A percentile compares a stretch with the other conserved stretches of the same genome.
These are phyloP conservation scores for Wallacemonas rigidus DNA, from an alignment of 208 protist species.

Conservation along the genomic window DNA sequence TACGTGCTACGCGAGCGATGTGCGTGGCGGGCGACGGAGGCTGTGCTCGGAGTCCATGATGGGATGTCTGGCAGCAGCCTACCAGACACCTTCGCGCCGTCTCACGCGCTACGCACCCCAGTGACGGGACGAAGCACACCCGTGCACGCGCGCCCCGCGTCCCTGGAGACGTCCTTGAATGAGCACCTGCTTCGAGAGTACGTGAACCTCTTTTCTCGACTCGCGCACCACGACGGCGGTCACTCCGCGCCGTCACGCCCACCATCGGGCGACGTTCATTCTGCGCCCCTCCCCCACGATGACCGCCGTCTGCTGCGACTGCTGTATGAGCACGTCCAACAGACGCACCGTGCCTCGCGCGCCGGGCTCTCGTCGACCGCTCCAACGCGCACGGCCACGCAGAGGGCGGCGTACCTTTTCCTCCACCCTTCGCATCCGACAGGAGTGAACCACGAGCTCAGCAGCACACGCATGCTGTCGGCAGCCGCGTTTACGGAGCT, in stretches of 20 bases:
- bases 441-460: background rate
- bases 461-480: background rate
- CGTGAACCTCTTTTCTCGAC: background rate
- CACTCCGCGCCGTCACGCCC: no score
- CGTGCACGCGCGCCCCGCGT: background rate
- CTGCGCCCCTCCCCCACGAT: background rate
- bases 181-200: background rate
- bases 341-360: background rate
- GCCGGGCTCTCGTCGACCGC: background rate
- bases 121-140: background rate
- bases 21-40: background rate
- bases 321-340: background rate
- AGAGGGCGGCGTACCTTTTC: background rate
- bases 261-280: no score
- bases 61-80: background rate
- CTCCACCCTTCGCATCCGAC: background rate
- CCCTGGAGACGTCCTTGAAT: background rate
- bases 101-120: background rate
- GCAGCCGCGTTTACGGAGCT: background rate
- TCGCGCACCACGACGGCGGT: background rate
- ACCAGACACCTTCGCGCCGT: background rate
- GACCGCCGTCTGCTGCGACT: background rate
- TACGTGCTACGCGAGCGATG: constrained; percentile 13
- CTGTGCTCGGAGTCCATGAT: background rate
- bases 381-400: background rate